phyloP scores from a whole-genome alignment of 257 asterid genomes.

The Henckelia pumila region DNA sequence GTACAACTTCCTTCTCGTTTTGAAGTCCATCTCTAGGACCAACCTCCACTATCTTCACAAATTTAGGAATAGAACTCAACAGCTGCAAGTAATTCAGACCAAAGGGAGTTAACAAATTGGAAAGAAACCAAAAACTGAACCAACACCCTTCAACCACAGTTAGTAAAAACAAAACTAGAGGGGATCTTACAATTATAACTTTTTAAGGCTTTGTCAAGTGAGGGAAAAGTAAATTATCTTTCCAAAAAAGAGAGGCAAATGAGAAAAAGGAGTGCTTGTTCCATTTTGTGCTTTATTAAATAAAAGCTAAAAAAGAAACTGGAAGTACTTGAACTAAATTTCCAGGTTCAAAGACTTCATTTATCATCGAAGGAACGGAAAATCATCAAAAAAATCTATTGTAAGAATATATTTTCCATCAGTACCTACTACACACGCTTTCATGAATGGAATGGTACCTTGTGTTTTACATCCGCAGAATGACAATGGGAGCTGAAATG shows the following conservation, averaged over 20 bases:
- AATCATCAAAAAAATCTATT: not conserved
- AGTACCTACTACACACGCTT: not conserved
- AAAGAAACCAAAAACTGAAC: constrained; percentile 2
- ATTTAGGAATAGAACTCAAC: constrained; percentile 56
- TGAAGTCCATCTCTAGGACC: constrained; percentile 95
- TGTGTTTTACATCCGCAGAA: constrained; percentile 32
- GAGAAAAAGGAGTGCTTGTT: not conserved
- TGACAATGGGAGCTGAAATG: constrained; percentile 39
- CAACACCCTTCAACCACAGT: not conserved
- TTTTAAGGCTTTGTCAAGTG: not conserved
- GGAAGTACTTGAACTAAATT: not conserved
- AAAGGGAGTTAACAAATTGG: not conserved
- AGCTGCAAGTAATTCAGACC: constrained; percentile 37
- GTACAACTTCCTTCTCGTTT: constrained; percentile 79
- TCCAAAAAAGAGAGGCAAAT: not conserved
- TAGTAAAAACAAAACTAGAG: not conserved
- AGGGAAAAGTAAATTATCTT: not conserved
- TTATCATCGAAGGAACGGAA: not conserved
- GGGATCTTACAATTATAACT: constrained; percentile 1
- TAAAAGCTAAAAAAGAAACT: not conserved
- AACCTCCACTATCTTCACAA: constrained; percentile 87
- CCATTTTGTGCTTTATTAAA: not conserved
- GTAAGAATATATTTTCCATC: not conserved
- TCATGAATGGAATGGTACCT: constrained; percentile 34
- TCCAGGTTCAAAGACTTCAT: not conserved